Evolutionary conservation across 345 rosid species (phyloP).

Genomic region (Lagerstroemia speciosa): DNA sequence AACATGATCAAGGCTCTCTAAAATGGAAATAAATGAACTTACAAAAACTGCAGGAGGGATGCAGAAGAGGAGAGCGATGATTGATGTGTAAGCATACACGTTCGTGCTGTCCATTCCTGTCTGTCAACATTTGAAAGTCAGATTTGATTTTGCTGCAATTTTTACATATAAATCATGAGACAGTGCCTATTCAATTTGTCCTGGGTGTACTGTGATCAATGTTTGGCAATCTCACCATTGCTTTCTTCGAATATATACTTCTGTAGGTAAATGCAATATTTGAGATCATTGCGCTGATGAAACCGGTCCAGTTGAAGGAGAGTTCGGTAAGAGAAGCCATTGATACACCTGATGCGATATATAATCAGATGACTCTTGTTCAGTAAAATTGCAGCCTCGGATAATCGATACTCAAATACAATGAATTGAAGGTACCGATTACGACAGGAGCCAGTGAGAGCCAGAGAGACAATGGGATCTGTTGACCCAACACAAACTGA

Average conservation of each 20-base stretch:
- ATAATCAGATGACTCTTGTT: background rate
- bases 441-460: conserved; percentile 88
- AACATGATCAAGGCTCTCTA: background rate
- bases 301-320: conserved; percentile 93
- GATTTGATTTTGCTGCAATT: background rate
- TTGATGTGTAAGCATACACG: conserved; percentile 84
- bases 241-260: conserved; percentile 94
- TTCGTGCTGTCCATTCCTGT: conserved; percentile 99
- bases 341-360: conserved; percentile 50
- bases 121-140: conserved; percentile 24
- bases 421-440: conserved; percentile 36
- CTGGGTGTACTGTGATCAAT: background rate
- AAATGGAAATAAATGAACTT: conserved; percentile 17
- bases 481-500: conserved; percentile 77
- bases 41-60: conserved; percentile 88
- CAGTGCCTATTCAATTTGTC: no score
- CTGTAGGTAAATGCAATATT: conserved; percentile 92
- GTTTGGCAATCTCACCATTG: conserved; percentile 50
- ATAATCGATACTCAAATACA: no score
- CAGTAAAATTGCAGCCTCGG: background rate
- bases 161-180: background rate
- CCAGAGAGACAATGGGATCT: conserved; percentile 79
- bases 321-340: conserved; percentile 95
- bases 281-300: conserved; percentile 96
- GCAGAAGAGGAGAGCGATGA: conserved; percentile 80